Conservation (phyloP, 1,139 yeast species). For the Zygosaccharomyces pseudobailii region DNA sequence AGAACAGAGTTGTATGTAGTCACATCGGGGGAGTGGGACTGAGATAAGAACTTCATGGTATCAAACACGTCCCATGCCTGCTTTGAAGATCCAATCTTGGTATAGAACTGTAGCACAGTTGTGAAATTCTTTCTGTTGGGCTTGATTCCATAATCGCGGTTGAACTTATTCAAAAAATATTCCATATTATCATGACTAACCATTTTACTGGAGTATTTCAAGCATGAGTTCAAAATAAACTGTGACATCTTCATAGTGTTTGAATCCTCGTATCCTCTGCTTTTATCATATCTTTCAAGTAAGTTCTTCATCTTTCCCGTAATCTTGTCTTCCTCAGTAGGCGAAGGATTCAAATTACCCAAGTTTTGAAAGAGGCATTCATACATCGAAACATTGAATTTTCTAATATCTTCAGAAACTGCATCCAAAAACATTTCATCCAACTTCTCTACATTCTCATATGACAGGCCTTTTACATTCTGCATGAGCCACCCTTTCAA, state of each 20-base stretch:
- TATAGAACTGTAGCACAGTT: constrained; percentile 62
- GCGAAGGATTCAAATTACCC: constrained; percentile 22
- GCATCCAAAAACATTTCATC: constrained; percentile 35
- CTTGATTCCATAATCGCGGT: constrained; percentile 37
- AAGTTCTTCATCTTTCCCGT: constrained; percentile 32
- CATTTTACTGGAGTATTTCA: constrained; percentile 37
- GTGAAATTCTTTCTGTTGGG: constrained; percentile 60
- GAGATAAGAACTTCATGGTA: constrained; percentile 75
- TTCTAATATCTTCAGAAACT: constrained; percentile 34
- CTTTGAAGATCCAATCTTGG: constrained; percentile 47
- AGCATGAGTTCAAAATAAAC: constrained; percentile 35
- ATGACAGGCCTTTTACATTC: constrained; percentile 41
- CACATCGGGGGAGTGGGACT: constrained; percentile 58
- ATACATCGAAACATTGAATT: constrained; percentile 38
- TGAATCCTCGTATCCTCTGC: constrained; percentile 22
- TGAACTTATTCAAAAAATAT: constrained; percentile 25
- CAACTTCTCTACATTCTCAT: constrained; percentile 37
- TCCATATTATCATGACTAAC: constrained; percentile 48
- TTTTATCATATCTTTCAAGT: constrained; percentile 41
- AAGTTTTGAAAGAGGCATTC: constrained; percentile 45
- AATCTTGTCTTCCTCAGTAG: constrained; percentile 31
- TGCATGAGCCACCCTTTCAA: constrained; percentile 40
- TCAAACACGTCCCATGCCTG: constrained; percentile 75
- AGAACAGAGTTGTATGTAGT: constrained; percentile 68
- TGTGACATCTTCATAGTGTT: constrained; percentile 23